Evolutionary conservation across 805 yeast species (phyloP).

Genomic region (Starmerella bombi): DNA sequence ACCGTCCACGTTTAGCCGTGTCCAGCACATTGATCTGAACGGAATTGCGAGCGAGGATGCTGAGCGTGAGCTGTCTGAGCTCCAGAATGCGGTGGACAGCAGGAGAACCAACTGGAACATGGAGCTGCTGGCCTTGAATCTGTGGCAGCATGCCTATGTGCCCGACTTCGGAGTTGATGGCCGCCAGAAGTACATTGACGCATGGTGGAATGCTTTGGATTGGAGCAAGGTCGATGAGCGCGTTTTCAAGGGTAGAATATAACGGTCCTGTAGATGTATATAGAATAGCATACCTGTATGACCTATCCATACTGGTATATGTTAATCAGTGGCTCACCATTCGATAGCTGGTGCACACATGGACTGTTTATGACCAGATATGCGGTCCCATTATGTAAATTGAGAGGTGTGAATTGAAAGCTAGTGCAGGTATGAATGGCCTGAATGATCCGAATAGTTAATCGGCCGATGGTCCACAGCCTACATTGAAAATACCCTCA

Average conservation of each 20-base stretch:
- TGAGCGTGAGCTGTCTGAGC: slow-evolving; percentile 33
- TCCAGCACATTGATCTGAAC: slow-evolving; percentile 64
- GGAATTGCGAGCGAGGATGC: slow-evolving; percentile 49
- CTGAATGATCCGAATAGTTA: no score
- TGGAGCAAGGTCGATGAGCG: slow-evolving; percentile 42
- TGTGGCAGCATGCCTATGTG: slow-evolving; percentile 84
- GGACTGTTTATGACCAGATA: no score
- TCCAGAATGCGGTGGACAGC: slow-evolving; percentile 31
- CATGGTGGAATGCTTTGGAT: slow-evolving; percentile 64
- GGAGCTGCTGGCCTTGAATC: slow-evolving; percentile 63
- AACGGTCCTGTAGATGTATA: no score
- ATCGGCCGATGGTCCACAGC: no score
- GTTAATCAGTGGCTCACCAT: background rate
- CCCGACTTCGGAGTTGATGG: slow-evolving; percentile 73
- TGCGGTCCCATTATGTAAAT: no score
- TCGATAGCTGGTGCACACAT: no score
- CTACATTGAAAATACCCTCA: no score
- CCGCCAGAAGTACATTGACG: slow-evolving; percentile 54
- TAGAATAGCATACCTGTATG: no score
- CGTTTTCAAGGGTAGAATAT: slow-evolving; percentile 17
- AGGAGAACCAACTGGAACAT: slow-evolving; percentile 29
- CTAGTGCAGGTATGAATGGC: no score
- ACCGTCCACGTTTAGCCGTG: slow-evolving; percentile 48
- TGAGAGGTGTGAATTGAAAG: no score
- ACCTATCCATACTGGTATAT: slow-evolving; percentile 1